These are phyloP conservation scores for Diaporthe citrichinensis DNA, from an alignment of 2,329 filamentous ascomycete genomes.

Conservation along the genomic window DNA sequence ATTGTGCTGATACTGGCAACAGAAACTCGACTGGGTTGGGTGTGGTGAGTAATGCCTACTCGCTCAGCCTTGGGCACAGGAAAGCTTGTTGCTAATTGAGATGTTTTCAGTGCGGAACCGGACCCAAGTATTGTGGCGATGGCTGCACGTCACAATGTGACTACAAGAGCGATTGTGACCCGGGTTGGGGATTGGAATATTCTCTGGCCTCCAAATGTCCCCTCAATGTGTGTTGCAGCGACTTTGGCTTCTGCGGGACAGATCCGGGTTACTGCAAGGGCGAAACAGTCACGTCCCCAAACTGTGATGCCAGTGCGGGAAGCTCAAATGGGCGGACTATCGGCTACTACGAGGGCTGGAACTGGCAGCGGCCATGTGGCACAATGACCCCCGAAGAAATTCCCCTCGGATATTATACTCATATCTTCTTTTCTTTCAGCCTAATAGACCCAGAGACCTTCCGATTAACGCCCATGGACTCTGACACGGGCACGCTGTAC, in stretches of 20 bases:
- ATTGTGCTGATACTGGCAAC: neutral
- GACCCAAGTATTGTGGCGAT: neutral
- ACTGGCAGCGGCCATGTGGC: neutral
- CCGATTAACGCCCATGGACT: neutral
- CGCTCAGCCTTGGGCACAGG: too few species aligned
- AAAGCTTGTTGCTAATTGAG: too few species aligned
- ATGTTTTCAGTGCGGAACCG: neutral
- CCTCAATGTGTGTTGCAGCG: neutral
- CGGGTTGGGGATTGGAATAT: neutral
- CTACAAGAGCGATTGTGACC: conserved; percentile 1
- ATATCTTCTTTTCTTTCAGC: neutral
- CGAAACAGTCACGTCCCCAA: neutral
- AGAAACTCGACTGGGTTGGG: neutral
- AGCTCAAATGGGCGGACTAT: neutral
- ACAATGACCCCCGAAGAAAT: neutral
- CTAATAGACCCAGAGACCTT: neutral
- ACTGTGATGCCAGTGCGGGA: neutral
- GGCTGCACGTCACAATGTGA: neutral
- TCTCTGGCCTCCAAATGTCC: neutral
- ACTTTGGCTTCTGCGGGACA: neutral
- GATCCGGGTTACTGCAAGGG: neutral
- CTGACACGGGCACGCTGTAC: neutral
- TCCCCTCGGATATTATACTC: neutral
- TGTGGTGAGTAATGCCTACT: neutral
- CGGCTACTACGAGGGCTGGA: neutral